Evolutionary conservation across 805 yeast genomes (phyloP), one percentile per base, ranked within the genome.

Genomic region (Ogataea pignaliae): DNA sequence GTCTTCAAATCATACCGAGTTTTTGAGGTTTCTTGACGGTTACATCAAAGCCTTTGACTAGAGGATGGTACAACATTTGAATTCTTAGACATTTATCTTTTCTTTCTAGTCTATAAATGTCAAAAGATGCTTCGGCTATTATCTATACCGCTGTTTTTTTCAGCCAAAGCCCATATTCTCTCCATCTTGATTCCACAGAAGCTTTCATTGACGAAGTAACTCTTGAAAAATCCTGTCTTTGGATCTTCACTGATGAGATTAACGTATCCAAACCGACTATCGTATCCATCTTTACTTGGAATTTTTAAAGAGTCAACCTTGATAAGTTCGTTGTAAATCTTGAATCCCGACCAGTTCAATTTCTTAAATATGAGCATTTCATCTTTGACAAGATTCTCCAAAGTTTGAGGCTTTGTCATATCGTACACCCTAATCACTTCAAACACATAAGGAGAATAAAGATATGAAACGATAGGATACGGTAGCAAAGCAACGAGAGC

Each of bases 141-240:
- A 53, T 84, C 75, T 10, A 85, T 68, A 0, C 83, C 87, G 38
- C 79, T 69, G 47, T 83, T 79, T 39, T 68, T 66, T 58, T 88
- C 95, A 1, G 84, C 78, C n/a, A 85, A 76, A 0, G 90, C 88
- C 91, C 95, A 83, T 5, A 87, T 64, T 43, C 96, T 68, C 55
- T 87, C 93, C 95, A 87, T 87, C 51, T 79, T 78, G 59, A 85
- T 66, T 2, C 95, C 95, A 2, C 95, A 93, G 36, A 84, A 69
- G 51, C 86, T 83, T 55, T 87, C 95, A 13, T 73, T 76, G 2
- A 87, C 75, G 55, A 79, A 84, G 59, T 69, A 79, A 14, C 65
- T 60, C 39, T 75, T 66, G 10, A 63, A 59, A 3, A 54, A 50
- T 1, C 67, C 66, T 6, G 69, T 51, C 28, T 62, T 64, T 7